Percentiles rank a stretch among this genome's conserved stretches.
Conservation (phyloP, 2,329 filamentous ascomycete species). For the Nannizziopsis barbatae region DNA sequence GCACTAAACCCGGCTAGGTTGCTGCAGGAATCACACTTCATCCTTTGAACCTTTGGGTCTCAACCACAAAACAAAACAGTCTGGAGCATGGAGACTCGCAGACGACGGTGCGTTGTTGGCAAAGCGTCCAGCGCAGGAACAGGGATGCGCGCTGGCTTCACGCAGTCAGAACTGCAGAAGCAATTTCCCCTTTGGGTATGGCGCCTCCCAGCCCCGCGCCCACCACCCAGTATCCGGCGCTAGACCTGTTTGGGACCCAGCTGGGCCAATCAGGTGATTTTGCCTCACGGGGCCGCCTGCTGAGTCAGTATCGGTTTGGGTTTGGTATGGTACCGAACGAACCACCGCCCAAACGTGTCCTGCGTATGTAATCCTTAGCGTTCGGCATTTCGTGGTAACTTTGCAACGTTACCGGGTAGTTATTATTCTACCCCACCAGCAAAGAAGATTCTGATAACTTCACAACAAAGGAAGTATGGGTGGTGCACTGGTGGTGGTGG, state of each 20-base stretch:
- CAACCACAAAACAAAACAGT: conserved; percentile 1
- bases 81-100: neutral
- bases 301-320: neutral
- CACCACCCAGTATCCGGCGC: neutral
- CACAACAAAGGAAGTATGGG: no score
- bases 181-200: conserved; percentile 9
- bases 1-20: conserved; percentile 5
- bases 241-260: neutral
- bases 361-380: no score
- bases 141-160: neutral
- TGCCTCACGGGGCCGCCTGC: no score
- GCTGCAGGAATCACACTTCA: neutral
- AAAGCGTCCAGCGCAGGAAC: neutral
- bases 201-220: conserved; percentile 1
- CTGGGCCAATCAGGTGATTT: neutral
- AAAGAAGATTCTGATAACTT: no score
- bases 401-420: no score
- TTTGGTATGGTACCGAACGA: neutral
- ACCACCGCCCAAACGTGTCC: no score
- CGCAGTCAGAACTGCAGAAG: conserved; percentile 6
- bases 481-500: no score
- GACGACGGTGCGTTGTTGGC: neutral
- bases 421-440: no score
- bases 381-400: no score
- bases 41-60: neutral